Evolutionary conservation across 1,139 yeast genomes (phyloP), one percentile per base, ranked within the genome.

Genomic region (Tardiomyces depauwii): DNA sequence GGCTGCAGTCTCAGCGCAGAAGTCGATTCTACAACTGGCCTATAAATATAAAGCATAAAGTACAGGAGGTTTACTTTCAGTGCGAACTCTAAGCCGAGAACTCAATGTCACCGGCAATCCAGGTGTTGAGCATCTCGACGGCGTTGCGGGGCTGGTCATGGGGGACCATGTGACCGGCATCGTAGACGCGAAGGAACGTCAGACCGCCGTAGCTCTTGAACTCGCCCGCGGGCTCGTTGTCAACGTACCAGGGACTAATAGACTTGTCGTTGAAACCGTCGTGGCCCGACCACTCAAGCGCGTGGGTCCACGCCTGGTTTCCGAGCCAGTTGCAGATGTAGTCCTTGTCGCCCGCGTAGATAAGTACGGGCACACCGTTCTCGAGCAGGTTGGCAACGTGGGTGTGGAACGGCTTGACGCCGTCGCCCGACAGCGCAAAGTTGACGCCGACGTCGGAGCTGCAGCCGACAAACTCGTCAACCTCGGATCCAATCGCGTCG

Each of bases 301-400:
- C 72, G 57, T 82, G 73, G 38, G 85, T 68, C 93, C 94, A 83
- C 7, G 82, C 89, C 60, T 75, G 75, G 66, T 84, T 85, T 49
- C 95, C 95, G 56, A 86, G 73, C 94, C 95, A 86, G 68, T 86
- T 86, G 68, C 95, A 86, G 56, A 86, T 85, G 64, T 77, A 86
- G 65, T 85, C 95, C 67, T 84, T 83, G 64, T 85, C 94, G 59
- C 95, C 95, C 16, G 91, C 94, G 58, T 85, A 85, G 51, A 84
- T 73, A 58, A 85, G 74, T n/a, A 84, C 86, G 14, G 94, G 94
- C 44, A 85, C 63, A 5, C 73, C 77, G 49, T 69, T 61, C 45
- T 82, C 80, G 47, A 82, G 67, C 45, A 82, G 64, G 50, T 76
- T 76, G 1, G 78, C 70, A 19, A 83, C 77, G 49, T 69, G 74